These are phyloP conservation scores for Sporothrix humicola DNA, from an alignment of 2,329 filamentous ascomycete species.

Conservation along the genomic window DNA sequence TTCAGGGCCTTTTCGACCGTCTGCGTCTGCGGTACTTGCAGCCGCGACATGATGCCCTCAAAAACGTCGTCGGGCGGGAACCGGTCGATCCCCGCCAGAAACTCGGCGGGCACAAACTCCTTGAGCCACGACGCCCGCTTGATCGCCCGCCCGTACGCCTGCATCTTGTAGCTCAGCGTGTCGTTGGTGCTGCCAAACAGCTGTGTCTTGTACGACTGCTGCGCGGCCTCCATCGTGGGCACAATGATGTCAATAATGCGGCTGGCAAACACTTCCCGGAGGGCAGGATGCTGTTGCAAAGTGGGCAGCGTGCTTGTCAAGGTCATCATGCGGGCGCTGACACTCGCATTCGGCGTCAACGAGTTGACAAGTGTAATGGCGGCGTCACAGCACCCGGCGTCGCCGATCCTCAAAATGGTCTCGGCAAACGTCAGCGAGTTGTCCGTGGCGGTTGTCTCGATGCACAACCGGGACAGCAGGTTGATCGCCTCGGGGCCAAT, in stretches of 20 bases:
- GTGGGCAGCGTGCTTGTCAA: constrained; percentile 35
- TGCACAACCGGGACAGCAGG: constrained; percentile 37
- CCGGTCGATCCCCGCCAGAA: constrained; percentile 34
- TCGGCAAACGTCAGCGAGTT: constrained; percentile 36
- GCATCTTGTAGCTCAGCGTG: constrained; percentile 37
- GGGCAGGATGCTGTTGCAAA: constrained; percentile 23
- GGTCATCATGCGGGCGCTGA: constrained; percentile 36
- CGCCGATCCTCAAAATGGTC: constrained; percentile 32
- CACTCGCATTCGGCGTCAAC: constrained; percentile 18
- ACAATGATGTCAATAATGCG: constrained; percentile 34
- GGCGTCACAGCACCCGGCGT: constrained; percentile 35
- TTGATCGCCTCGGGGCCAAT: constrained; percentile 36
- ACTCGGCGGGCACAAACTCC: constrained; percentile 29
- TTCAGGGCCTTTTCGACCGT: constrained; percentile 25
- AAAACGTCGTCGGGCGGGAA: constrained; percentile 37
- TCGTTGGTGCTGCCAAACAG: constrained; percentile 33
- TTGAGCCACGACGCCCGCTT: constrained; percentile 35
- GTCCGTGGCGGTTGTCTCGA: constrained; percentile 34
- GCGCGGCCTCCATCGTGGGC: constrained; percentile 34
- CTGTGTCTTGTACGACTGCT: constrained; percentile 34
- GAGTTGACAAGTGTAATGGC: constrained; percentile 33
- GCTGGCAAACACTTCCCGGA: constrained; percentile 33
- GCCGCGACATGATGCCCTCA: constrained; percentile 36
- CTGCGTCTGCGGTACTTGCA: constrained; percentile 28
- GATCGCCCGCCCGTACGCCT: constrained; percentile 36